These are phyloP conservation scores for Cornus florida DNA, from an alignment of 148 eudicot species.

Conservation along the genomic window DNA sequence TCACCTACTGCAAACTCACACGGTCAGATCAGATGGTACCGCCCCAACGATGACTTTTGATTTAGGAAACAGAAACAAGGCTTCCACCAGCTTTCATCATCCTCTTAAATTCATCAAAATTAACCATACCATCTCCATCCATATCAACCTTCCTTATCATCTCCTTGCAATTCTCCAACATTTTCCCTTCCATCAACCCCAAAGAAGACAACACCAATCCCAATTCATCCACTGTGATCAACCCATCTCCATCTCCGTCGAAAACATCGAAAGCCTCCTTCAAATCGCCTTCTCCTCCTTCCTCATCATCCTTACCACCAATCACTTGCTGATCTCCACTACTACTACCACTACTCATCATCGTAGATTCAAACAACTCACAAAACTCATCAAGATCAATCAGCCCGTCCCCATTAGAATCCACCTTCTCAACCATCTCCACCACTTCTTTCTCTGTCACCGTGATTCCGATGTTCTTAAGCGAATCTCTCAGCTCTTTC, in stretches of 20 bases:
- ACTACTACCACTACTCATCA: background rate
- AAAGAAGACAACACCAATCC: slow-evolving; percentile 38
- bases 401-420: slow-evolving; percentile 63
- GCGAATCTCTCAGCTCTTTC: slow-evolving; percentile 59
- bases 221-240: slow-evolving; percentile 39
- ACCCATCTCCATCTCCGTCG: slow-evolving; percentile 47
- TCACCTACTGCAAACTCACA: too few relatives aligned
- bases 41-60: background rate
- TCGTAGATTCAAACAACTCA: slow-evolving; percentile 32
- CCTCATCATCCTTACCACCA: slow-evolving; percentile 19
- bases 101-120: slow-evolving; percentile 67
- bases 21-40: too few relatives aligned
- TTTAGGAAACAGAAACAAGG: slow-evolving; percentile 22
- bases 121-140: slow-evolving; percentile 88
- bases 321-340: too few relatives aligned
- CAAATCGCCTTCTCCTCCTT: slow-evolving; percentile 19
- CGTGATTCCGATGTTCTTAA: slow-evolving; percentile 56
- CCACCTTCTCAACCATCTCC: slow-evolving; percentile 60
- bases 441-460: slow-evolving; percentile 40
- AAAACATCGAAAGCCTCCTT: slow-evolving; percentile 55
- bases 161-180: slow-evolving; percentile 50
- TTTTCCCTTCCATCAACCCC: slow-evolving; percentile 56
- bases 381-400: slow-evolving; percentile 74
- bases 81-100: slow-evolving; percentile 56
- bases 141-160: slow-evolving; percentile 72